Conservation (phyloP, 2,329 filamentous ascomycete genomes). For the Neonectria sp. region DNA sequence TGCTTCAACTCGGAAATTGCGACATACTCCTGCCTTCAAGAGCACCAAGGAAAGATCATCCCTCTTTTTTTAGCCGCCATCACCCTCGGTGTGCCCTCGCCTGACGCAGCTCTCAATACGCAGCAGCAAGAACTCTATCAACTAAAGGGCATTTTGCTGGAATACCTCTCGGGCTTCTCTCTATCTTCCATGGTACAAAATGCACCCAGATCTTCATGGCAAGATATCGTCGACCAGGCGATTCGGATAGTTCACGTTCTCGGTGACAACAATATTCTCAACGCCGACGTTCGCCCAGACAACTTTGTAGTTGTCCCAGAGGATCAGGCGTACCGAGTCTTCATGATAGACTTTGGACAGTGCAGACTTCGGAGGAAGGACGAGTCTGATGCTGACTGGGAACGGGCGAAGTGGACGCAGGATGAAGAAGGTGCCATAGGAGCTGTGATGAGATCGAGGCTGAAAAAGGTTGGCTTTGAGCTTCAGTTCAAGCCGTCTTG, state of each 20-base stretch:
- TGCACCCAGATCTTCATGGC: constrained; percentile 20
- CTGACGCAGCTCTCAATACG: not conserved
- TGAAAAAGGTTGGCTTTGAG: constrained; percentile 34
- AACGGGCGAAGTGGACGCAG: constrained; percentile 31
- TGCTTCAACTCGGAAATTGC: constrained; percentile 34
- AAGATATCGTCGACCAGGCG: constrained; percentile 40
- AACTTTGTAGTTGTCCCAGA: constrained; percentile 42
- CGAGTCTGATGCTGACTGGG: constrained; percentile 44
- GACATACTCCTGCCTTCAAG: constrained; percentile 33
- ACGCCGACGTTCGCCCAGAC: constrained; percentile 41
- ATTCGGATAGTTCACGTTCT: constrained; percentile 35
- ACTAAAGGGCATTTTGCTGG: constrained; percentile 38
- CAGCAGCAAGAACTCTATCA: constrained; percentile 20
- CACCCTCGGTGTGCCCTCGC: constrained; percentile 17
- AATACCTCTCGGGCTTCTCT: constrained; percentile 38
- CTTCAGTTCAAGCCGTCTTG: constrained; percentile 22
- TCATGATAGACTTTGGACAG: constrained; percentile 49
- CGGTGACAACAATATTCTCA: constrained; percentile 44
- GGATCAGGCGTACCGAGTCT: constrained; percentile 28
- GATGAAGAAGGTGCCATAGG: constrained; percentile 45
- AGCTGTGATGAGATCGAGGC: constrained; percentile 30
- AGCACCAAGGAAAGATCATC: constrained; percentile 38
- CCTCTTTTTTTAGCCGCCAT: constrained; percentile 35
- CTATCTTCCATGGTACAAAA: constrained; percentile 20
- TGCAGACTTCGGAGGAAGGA: constrained; percentile 34